Evolutionary conservation across 306 rosid species (phyloP), one percentile per base, ranked within the genome.

Genomic region (Pyrus bretschneideri): DNA sequence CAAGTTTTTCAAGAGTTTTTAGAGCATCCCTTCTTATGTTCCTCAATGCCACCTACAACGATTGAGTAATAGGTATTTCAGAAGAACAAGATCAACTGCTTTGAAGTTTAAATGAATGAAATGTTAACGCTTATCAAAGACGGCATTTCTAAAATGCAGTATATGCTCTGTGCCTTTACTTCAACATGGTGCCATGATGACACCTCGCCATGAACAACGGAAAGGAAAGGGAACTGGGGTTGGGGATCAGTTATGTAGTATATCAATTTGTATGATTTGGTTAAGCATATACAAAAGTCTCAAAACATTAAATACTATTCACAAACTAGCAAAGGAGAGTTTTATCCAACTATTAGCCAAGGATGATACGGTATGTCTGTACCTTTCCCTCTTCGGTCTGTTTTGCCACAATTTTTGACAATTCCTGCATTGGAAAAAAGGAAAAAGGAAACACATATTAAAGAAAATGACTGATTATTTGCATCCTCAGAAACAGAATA

Each of bases 311-410:
- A 29, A 17, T 25, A 18, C 67, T 64, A 29, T 59, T 79, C 67
- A 76, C 81, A 73, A 76, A 40, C 30, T 77, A 79, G 31, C 55
- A 59, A 44, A 67, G 49, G 70, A 51, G 29, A 81, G 64, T 62
- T 29, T 76, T 77, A 78, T 78, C 67, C 69, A 85, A 77, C 57
- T 44, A 65, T 67, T 68, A 64, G 61, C n/a, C 11, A 65, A 45
- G 38, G 21, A 44, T 66, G 78, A 23, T 46, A 82, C 40, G 6
- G 55, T 49, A 49, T 4, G 9, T 49, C 55, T 17, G 51, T 89
- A 95, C 99, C 97, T 95, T 95, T 81, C 99, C 99, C 76, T 95
- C 99, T 88, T 95, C 99, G 40, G 92, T 79, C 81, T 88, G 97
- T 85, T 95, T 95, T 57, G 97, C 86, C 77, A 87, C 99, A 77